phyloP scores from a whole-genome alignment of 2,329 filamentous ascomycete species.

The Colletotrichum sidae region DNA sequence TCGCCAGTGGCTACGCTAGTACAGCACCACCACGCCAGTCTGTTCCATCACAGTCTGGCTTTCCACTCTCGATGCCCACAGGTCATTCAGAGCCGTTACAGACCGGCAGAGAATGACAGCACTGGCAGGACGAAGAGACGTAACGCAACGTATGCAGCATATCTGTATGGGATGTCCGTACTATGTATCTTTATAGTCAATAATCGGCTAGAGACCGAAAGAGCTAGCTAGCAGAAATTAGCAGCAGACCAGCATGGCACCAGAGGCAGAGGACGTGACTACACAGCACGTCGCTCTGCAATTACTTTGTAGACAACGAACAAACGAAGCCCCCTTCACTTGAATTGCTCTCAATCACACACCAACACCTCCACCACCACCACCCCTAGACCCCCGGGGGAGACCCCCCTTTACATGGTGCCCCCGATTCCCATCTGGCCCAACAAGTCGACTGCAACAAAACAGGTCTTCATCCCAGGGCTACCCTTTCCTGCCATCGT shows the following conservation, averaged over 20 bases:
- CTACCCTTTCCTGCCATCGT: constrained; percentile 26
- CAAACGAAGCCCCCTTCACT: constrained; percentile 11
- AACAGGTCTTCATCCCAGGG: constrained; percentile 30
- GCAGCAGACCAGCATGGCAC: background rate
- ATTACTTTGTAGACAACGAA: background rate
- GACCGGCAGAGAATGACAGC: background rate
- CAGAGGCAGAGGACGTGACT: background rate
- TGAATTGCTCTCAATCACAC: background rate
- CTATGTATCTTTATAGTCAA: no score
- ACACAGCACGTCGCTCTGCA: background rate
- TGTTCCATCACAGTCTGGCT: constrained; percentile 2
- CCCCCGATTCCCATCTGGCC: constrained; percentile 14
- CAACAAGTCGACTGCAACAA: constrained; percentile 26
- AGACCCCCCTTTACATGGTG: constrained; percentile 13
- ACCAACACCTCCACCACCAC: background rate
- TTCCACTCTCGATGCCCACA: no score
- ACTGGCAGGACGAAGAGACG: background rate
- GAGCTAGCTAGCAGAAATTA: no score
- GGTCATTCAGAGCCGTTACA: no score
- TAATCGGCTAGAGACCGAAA: no score
- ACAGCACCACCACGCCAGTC: constrained; percentile 18
- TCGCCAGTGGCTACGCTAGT: constrained; percentile 4
- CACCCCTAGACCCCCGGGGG: no score
- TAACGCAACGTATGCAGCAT: no score
- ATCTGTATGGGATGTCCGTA: no score